A percentile compares a stretch with the other conserved stretches of the same genome.
Evolutionary conservation across 371 early-diverging fungal genomes (phyloP).

Genomic region (Parasitella parasitica): DNA sequence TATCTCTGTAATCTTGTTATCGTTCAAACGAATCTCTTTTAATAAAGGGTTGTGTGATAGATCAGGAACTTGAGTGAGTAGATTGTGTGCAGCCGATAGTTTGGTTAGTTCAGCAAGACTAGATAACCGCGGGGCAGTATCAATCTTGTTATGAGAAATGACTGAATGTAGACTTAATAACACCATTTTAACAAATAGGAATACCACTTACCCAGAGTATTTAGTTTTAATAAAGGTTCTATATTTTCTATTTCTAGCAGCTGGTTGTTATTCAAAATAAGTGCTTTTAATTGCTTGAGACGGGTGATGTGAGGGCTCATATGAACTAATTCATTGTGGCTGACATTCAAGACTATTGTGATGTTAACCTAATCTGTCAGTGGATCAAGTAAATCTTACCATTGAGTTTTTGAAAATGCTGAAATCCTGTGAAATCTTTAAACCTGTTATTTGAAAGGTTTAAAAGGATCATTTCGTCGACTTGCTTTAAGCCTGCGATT

Average conservation of each 20-base stretch:
- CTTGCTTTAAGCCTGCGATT: conserved; percentile 55
- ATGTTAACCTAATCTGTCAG: not conserved
- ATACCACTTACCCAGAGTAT: conserved; percentile 61
- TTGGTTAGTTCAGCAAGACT: conserved; percentile 65
- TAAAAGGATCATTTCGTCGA: conserved; percentile 60
- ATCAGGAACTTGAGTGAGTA: conserved; percentile 67
- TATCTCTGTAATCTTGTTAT: conserved; percentile 69
- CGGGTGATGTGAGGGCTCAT: conserved; percentile 61
- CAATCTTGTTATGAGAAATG: conserved; percentile 78
- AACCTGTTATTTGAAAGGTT: conserved; percentile 69
- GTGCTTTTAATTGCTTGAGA: conserved; percentile 70
- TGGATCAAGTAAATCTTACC: conserved; percentile 42
- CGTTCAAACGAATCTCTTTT: conserved; percentile 77
- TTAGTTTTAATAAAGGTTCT: conserved; percentile 56
- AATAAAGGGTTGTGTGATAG: conserved; percentile 55
- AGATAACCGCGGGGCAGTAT: conserved; percentile 57
- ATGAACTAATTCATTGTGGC: conserved; percentile 67
- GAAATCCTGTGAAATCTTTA: conserved; percentile 60
- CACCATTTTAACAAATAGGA: not conserved
- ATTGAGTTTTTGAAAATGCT: conserved; percentile 57
- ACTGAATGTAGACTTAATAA: conserved; percentile 36
- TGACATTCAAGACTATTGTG: conserved; percentile 69
- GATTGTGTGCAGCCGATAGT: conserved; percentile 77
- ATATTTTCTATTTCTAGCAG: conserved; percentile 68
- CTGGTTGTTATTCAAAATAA: conserved; percentile 81